phyloP scores from a whole-genome alignment of 2,329 filamentous ascomycete genomes.

The Arthroderma sp. region DNA sequence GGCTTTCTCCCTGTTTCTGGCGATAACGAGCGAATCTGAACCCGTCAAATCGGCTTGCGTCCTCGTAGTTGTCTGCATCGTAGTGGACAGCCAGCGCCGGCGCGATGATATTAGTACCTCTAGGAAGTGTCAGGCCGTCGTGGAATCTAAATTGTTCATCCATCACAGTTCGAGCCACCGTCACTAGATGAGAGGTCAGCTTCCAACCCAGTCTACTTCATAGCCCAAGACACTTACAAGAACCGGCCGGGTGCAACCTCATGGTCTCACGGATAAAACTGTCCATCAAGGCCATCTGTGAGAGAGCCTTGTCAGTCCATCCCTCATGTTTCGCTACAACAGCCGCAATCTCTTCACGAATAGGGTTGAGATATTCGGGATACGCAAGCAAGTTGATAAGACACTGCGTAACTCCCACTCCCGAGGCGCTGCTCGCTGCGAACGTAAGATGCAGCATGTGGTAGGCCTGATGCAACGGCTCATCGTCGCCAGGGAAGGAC shows the following conservation, averaged over 20 bases:
- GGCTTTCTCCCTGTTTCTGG: not conserved
- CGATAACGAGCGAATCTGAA: conserved; percentile 17
- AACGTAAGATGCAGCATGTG: conserved; percentile 10
- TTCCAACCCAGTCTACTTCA: not conserved
- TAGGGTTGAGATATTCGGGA: conserved; percentile 16
- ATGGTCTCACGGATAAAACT: conserved; percentile 19
- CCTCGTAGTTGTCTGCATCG: conserved; percentile 13
- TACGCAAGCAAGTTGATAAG: conserved; percentile 16
- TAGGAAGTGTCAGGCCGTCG: conserved; percentile 15
- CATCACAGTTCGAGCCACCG: not conserved
- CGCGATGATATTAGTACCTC: conserved; percentile 13
- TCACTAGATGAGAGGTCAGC: not conserved
- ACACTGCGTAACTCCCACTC: conserved; percentile 10
- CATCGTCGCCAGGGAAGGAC: not conserved
- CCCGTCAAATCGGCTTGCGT: conserved; percentile 18
- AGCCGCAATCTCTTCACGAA: conserved; percentile 16
- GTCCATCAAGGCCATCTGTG: conserved; percentile 15
- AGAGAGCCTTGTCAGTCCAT: conserved; percentile 12
- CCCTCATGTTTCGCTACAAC: conserved; percentile 13
- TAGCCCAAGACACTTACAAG: not conserved
- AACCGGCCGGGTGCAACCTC: conserved; percentile 12
- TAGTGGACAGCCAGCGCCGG: conserved; percentile 13
- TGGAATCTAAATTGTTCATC: conserved; percentile 14
- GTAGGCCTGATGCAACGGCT: not conserved
- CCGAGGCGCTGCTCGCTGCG: conserved; percentile 14